Conservation (phyloP, 202 grass and related monocot genomes). For the Schoenoplectus triqueter region DNA sequence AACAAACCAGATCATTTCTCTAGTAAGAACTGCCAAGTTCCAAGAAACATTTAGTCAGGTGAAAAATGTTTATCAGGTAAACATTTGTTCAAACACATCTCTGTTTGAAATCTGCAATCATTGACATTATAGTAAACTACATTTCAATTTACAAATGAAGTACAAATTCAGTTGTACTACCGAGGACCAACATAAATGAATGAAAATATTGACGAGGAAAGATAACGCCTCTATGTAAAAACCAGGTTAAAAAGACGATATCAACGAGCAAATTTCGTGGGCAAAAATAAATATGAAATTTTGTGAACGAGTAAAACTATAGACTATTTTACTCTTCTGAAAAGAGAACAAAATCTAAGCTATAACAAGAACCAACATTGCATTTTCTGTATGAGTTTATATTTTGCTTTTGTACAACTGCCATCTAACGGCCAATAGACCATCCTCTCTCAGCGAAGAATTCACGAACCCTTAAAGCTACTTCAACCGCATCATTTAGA, state of each 20-base stretch:
- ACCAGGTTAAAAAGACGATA: background rate
- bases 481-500: slow-evolving; percentile 80
- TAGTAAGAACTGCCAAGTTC: background rate
- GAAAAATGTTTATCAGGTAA: background rate
- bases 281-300: slow-evolving; percentile 15
- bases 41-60: background rate
- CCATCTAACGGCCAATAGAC: slow-evolving; percentile 56
- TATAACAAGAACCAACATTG: slow-evolving; percentile 34
- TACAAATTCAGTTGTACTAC: slow-evolving; percentile 13
- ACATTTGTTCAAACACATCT: background rate
- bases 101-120: background rate
- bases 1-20: background rate
- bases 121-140: background rate
- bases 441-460: slow-evolving; percentile 73
- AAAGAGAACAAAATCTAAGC: slow-evolving; percentile 40
- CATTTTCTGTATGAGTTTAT: slow-evolving; percentile 30
- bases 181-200: background rate
- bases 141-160: background rate
- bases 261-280: background rate
- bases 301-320: slow-evolving; percentile 34
- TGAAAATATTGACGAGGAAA: background rate
- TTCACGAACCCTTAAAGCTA: slow-evolving; percentile 66
- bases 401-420: slow-evolving; percentile 30
- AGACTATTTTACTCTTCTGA: slow-evolving; percentile 9
- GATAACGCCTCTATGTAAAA: background rate